Evolutionary conservation across 164 flowering plant genomes (phyloP).

Genomic region (Saururus chinensis): DNA sequence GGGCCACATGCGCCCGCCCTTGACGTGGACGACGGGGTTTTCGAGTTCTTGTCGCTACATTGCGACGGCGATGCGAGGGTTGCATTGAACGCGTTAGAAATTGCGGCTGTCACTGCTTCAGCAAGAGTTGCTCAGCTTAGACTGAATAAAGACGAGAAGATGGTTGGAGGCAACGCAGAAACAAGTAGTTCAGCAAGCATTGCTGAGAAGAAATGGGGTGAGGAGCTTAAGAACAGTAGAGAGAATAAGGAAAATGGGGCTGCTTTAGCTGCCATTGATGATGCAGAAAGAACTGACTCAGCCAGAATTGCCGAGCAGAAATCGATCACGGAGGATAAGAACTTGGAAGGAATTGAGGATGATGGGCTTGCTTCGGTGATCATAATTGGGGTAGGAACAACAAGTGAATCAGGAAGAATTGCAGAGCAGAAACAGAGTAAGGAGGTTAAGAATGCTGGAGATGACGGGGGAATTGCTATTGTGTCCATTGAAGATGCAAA

Average conservation of each 20-base stretch:
- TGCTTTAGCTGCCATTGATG: too few species aligned
- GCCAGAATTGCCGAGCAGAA: too few species aligned
- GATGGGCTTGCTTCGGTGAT: too few species aligned
- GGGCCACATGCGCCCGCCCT: constrained; percentile 10
- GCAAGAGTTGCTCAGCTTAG: constrained; percentile 18
- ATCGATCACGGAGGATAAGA: too few species aligned
- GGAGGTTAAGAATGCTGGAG: neutral
- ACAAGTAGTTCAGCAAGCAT: too few species aligned
- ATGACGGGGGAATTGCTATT: neutral
- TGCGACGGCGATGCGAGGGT: constrained; percentile 92
- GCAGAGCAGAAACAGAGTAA: constrained; percentile 1
- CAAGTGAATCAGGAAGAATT: too few species aligned
- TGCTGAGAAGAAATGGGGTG: too few species aligned
- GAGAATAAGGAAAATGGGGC: too few species aligned
- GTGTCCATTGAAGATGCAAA: constrained; percentile 52
- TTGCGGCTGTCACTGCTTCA: constrained; percentile 49
- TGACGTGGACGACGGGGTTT: constrained; percentile 28
- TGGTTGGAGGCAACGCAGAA: constrained; percentile 3
- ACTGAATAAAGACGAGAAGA: neutral
- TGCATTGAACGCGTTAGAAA: constrained; percentile 73
- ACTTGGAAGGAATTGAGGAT: too few species aligned
- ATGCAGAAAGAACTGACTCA: too few species aligned
- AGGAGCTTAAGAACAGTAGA: too few species aligned
- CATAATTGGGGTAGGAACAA: too few species aligned
- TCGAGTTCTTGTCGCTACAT: constrained; percentile 38